phyloP scores from a whole-genome alignment of 1,139 yeast genomes.

The Suhomyces terraborum region DNA sequence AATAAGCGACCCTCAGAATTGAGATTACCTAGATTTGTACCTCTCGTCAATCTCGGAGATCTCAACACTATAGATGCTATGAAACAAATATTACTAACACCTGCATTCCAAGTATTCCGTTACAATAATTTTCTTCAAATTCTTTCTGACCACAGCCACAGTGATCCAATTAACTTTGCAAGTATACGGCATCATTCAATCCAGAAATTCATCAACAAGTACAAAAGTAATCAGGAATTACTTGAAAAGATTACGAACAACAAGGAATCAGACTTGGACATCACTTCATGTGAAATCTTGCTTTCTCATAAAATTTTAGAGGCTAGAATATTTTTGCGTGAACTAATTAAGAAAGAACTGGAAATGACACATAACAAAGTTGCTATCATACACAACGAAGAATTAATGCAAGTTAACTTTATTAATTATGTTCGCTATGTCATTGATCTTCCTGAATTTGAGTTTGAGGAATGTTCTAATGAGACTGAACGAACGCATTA shows the following conservation, averaged over 20 bases:
- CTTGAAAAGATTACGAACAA: slow-evolving; percentile 4
- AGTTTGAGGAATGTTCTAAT: slow-evolving; percentile 20
- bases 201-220: slow-evolving; percentile 33
- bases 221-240: slow-evolving; percentile 7
- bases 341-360: slow-evolving; percentile 23
- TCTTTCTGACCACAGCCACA: slow-evolving; percentile 34
- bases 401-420: slow-evolving; percentile 41
- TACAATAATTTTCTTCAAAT: slow-evolving; percentile 39
- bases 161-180: slow-evolving; percentile 48
- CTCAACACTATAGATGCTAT: slow-evolving; percentile 32
- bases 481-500: slow-evolving; percentile 33
- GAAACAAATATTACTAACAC: slow-evolving; percentile 26
- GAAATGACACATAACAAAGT: slow-evolving; percentile 1
- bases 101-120: slow-evolving; percentile 37
- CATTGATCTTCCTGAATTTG: slow-evolving; percentile 32
- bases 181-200: slow-evolving; percentile 42
- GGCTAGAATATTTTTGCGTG: slow-evolving; percentile 33
- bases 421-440: slow-evolving; percentile 42
- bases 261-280: slow-evolving; percentile 19
- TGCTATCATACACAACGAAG: slow-evolving; percentile 32
- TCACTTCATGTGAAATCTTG: slow-evolving; percentile 33
- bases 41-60: slow-evolving; percentile 27
- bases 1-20: slow-evolving; percentile 8
- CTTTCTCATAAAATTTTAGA: slow-evolving; percentile 36
- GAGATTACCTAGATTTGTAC: slow-evolving; percentile 22